phyloP scores from a whole-genome alignment of 2,329 filamentous ascomycete genomes.

The Helicocarpus griseus region DNA sequence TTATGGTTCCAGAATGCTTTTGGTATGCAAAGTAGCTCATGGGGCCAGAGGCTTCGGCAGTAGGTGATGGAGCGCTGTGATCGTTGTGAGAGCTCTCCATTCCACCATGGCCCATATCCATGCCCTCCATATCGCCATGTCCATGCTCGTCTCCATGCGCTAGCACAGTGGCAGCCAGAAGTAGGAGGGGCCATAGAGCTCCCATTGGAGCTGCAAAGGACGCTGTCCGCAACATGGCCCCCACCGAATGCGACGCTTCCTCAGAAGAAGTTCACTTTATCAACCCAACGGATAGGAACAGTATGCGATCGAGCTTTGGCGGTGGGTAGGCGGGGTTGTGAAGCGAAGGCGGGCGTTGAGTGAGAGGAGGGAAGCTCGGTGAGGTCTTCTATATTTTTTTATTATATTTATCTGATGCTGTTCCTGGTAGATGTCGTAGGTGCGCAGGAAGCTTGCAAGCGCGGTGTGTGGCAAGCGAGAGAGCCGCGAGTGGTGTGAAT shows the following conservation, averaged over 20 bases:
- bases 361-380: no score
- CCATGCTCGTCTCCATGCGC: conserved; percentile 26
- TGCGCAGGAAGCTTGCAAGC: no score
- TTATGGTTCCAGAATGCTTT: conserved; percentile 41
- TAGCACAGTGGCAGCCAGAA: conserved; percentile 21
- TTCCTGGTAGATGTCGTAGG: no score
- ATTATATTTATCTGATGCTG: no score
- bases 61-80: background rate
- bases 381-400: no score
- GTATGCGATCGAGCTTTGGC: background rate
- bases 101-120: conserved; percentile 18
- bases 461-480: no score
- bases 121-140: conserved; percentile 23
- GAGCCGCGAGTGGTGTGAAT: no score
- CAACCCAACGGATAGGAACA: background rate
- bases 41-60: conserved; percentile 17
- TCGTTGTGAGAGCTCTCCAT: background rate
- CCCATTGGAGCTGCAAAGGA: conserved; percentile 1
- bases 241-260: background rate
- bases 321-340: background rate
- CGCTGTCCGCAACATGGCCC: conserved; percentile 4
- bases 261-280: background rate
- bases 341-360: background rate
- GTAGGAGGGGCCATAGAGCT: conserved; percentile 16
- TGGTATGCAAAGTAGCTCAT: conserved; percentile 37